Evolutionary conservation across 1,284 basidiomycete genomes (phyloP).

Genomic region (Clitocybe nebularis): DNA sequence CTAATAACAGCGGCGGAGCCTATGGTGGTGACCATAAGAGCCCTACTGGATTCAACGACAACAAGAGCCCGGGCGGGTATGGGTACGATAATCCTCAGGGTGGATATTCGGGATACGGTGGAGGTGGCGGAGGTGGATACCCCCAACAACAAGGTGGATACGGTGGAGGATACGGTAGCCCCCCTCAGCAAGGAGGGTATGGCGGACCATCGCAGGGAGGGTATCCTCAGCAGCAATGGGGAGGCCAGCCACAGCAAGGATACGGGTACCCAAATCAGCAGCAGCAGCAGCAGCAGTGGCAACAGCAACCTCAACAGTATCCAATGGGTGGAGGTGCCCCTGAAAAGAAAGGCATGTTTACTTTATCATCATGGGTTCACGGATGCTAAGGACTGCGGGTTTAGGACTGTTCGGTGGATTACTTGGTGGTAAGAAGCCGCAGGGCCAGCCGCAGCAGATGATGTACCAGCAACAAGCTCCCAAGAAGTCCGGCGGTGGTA

Average conservation of each 20-base stretch:
- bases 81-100: conserved; percentile 5
- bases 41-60: conserved; percentile 2
- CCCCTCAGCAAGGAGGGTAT: conserved; percentile 9
- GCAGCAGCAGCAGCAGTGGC: conserved; percentile 6
- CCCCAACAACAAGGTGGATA: conserved; percentile 6
- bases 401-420: conserved; percentile 6
- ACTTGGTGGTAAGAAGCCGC: conserved; percentile 7
- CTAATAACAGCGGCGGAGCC: conserved; percentile 1
- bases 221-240: conserved; percentile 3
- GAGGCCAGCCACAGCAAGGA: conserved; percentile 5
- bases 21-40: too few relatives aligned
- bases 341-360: neutral
- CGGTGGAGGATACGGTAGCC: conserved; percentile 11
- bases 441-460: conserved; percentile 10
- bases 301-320: conserved; percentile 6
- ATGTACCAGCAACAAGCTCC: conserved; percentile 14
- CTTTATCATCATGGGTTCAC: too few relatives aligned
- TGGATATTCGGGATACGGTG: conserved; percentile 4
- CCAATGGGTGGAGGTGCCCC: conserved; percentile 1
- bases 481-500: conserved; percentile 11
- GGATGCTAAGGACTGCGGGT: too few relatives aligned
- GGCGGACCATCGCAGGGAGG: conserved; percentile 12
- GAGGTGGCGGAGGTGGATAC: conserved; percentile 1
- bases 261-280: conserved; percentile 7
- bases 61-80: conserved; percentile 4